Percentiles rank a stretch among this genome's conserved stretches.
phyloP scores from a whole-genome alignment of 495 filamentous ascomycete species.

The Astrocystis sublimbata region DNA sequence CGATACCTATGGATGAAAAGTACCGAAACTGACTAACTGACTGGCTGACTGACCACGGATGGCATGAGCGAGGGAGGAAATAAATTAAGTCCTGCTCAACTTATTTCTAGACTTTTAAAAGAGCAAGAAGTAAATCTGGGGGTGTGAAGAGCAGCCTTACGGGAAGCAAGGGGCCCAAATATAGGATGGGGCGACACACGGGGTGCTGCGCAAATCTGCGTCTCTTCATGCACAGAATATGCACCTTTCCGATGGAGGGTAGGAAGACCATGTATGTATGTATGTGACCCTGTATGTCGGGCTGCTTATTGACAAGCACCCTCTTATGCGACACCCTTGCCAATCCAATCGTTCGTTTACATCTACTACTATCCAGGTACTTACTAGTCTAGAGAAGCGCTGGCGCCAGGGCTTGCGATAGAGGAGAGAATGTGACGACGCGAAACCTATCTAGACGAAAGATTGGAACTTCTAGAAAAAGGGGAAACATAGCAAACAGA shows the following conservation, averaged over 20 bases:
- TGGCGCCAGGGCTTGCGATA: not conserved
- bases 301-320: constrained; percentile 14
- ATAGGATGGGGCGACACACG: constrained; percentile 8
- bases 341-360: constrained; percentile 3
- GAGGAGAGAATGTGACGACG: not conserved
- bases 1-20: no score
- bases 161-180: not conserved
- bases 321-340: constrained; percentile 19
- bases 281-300: constrained; percentile 15
- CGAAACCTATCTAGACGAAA: not conserved
- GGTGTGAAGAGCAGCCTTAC: constrained; percentile 13
- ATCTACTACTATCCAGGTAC: no score
- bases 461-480: not conserved
- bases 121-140: constrained; percentile 12
- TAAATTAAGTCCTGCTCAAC: not conserved
- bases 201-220: constrained; percentile 6
- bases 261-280: no score
- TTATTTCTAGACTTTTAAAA: no score
- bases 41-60: constrained; percentile 10
- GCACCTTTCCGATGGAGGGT: not conserved
- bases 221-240: constrained; percentile 19
- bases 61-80: not conserved
- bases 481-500: constrained; percentile 15
- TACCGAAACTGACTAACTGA: no score
- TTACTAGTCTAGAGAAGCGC: no score